These are phyloP conservation scores for Calocera viscosa DNA, from an alignment of 768 basidiomycete species.

Conservation along the genomic window DNA sequence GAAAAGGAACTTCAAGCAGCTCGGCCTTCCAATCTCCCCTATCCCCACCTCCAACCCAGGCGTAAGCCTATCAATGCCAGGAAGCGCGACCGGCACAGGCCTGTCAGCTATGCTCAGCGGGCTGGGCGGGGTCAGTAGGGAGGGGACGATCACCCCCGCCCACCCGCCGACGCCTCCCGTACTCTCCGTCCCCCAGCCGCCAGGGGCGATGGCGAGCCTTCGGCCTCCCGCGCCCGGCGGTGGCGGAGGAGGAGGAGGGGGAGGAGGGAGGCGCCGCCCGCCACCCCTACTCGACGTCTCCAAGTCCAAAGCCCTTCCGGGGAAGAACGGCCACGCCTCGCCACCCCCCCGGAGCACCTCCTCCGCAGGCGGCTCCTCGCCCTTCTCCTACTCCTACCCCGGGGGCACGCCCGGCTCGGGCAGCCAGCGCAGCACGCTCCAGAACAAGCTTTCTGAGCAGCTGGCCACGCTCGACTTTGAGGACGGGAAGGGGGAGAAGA, in stretches of 20 bases:
- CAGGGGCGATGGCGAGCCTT: background rate
- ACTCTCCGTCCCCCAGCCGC: background rate
- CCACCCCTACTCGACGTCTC: background rate
- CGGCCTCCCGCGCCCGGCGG: background rate
- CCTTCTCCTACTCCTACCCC: conserved; percentile 5
- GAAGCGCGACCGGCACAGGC: background rate
- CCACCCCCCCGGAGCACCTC: background rate
- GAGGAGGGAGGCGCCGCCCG: background rate
- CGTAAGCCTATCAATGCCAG: background rate
- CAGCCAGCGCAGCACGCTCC: conserved; percentile 23
- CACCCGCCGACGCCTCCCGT: background rate
- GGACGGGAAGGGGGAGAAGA: conserved; percentile 60
- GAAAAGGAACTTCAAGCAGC: conserved; percentile 75
- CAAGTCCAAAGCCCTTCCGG: background rate
- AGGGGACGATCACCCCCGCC: conserved; percentile 1
- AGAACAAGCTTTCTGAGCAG: conserved; percentile 66
- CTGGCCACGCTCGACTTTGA: conserved; percentile 71
- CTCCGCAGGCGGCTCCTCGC: conserved; percentile 3
- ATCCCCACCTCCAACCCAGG: background rate
- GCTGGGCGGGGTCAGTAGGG: background rate
- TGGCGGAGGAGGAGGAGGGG: background rate
- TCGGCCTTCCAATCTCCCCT: background rate
- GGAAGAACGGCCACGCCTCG: conserved; percentile 4
- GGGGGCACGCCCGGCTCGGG: background rate
- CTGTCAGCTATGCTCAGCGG: background rate